Percentiles rank a stretch among this genome's conserved stretches.
phyloP scores from a whole-genome alignment of 2,329 filamentous ascomycete species.

The Mycosphaerelloides madeirae region DNA sequence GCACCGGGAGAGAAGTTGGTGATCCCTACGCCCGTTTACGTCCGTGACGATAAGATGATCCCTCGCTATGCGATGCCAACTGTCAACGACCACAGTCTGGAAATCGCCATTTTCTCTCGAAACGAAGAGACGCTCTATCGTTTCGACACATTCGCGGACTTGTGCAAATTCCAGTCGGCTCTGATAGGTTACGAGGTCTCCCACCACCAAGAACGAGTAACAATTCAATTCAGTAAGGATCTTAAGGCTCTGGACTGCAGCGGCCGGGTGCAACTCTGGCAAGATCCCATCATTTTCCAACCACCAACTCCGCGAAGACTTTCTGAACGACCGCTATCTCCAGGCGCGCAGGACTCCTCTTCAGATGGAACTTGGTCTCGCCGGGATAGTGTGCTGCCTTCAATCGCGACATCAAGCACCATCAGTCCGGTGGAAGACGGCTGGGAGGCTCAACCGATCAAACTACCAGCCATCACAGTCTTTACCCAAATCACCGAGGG shows the following conservation, averaged over 20 bases:
- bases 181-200: constrained; percentile 24
- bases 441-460: constrained; percentile 11
- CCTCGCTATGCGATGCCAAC: constrained; percentile 19
- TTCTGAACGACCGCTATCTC: background rate
- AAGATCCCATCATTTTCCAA: constrained; percentile 13
- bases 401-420: constrained; percentile 11
- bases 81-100: constrained; percentile 9
- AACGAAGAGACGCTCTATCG: constrained; percentile 18
- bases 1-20: constrained; percentile 11
- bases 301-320: background rate
- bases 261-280: constrained; percentile 18
- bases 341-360: background rate
- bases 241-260: constrained; percentile 7
- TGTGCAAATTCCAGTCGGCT: constrained; percentile 17
- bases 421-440: constrained; percentile 10
- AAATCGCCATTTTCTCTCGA: constrained; percentile 20
- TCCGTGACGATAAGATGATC: constrained; percentile 17
- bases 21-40: constrained; percentile 11
- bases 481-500: constrained; percentile 11
- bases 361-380: constrained; percentile 7
- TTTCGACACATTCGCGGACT: constrained; percentile 14
- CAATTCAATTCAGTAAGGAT: constrained; percentile 17
- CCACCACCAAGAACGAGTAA: constrained; percentile 14
- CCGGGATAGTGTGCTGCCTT: constrained; percentile 8
- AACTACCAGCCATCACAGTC: constrained; percentile 10